Evolutionary conservation across 179 eudicot genomes (phyloP), one percentile per base, ranked within the genome.

Genomic region (Silene vulgaris): DNA sequence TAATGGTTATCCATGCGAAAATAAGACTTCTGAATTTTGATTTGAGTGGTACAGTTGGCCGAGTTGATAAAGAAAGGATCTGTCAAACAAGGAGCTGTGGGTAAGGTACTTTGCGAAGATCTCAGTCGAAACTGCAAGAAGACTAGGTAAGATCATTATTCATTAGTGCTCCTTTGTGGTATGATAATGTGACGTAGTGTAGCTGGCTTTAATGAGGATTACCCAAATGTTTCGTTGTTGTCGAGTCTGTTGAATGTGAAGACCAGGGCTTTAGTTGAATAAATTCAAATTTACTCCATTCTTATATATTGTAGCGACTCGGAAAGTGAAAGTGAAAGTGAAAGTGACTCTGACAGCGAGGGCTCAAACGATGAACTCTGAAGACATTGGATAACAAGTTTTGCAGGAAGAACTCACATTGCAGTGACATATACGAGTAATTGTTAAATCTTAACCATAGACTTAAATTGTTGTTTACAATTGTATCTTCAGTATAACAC

Each of bases 1-100:
- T 65, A 66, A 48, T 69, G 73, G 75, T 74, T 69, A 67, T 8
- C 26, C 37, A n/a, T 61, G 19, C 35, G 28, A 63, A 5, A 8
- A 67, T 62, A 1, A 71, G 28, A 19, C 16, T 6, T 76, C 54
- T 71, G 14, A n/a, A 6, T 37, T 77, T 48, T 60, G 32, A 32
- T 7, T 59, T 69, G 60, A 16, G 23, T 68, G 21, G 54, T 81
- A 71, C 97, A 92, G 99, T 79, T 95, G 68, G 82, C 97, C 7
- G 96, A 90, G 69, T 78, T 80, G 84, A 92, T 95, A 54, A 93
- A 87, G 81, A 84, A 81, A 77, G 97, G 97, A 37, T 88, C 88
- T 32, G 93, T 95, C 70, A 84, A 86, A 76, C 77, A 79, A 14
- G 99, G 97, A 76, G 90, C 84, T 64, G 97, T 92, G 60, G 81